These are phyloP conservation scores for Boletus vermiculosoides DNA, from an alignment of 768 basidiomycete species.

Conservation along the genomic window DNA sequence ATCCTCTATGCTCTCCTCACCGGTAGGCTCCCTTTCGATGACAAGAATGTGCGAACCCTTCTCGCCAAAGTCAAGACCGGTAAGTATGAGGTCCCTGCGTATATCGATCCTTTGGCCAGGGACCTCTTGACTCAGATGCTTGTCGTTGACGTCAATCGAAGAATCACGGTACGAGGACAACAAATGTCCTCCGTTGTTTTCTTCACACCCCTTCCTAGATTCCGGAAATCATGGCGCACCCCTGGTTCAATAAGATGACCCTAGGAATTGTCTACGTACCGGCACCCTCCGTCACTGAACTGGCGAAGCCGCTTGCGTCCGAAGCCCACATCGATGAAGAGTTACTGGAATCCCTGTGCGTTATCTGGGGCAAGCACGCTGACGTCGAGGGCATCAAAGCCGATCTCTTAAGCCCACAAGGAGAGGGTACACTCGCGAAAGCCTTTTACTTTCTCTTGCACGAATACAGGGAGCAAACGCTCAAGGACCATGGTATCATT, in stretches of 20 bases:
- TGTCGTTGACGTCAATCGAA: constrained; percentile 72
- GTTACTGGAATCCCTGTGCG: constrained; percentile 71
- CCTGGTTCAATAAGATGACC: constrained; percentile 67
- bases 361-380: constrained; percentile 81
- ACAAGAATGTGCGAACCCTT: constrained; percentile 76
- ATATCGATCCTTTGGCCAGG: constrained; percentile 78
- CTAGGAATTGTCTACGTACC: constrained; percentile 46
- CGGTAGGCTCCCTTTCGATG: constrained; percentile 91
- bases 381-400: constrained; percentile 55
- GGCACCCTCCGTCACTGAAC: constrained; percentile 62
- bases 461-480: constrained; percentile 66
- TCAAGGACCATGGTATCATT: constrained; percentile 54
- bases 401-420: constrained; percentile 69
- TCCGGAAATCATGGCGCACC: constrained; percentile 79
- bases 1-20: constrained; percentile 89
- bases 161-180: constrained; percentile 66
- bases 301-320: constrained; percentile 70
- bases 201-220: constrained; percentile 51
- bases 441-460: constrained; percentile 85
- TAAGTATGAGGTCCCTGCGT: constrained; percentile 77
- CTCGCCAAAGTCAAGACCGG: constrained; percentile 86
- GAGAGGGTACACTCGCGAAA: constrained; percentile 74
- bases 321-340: constrained; percentile 72
- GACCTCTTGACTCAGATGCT: constrained; percentile 88
- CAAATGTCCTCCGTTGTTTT: background rate